phyloP scores from a whole-genome alignment of 2,329 filamentous ascomycete species.

The Aschersonia sp. region DNA sequence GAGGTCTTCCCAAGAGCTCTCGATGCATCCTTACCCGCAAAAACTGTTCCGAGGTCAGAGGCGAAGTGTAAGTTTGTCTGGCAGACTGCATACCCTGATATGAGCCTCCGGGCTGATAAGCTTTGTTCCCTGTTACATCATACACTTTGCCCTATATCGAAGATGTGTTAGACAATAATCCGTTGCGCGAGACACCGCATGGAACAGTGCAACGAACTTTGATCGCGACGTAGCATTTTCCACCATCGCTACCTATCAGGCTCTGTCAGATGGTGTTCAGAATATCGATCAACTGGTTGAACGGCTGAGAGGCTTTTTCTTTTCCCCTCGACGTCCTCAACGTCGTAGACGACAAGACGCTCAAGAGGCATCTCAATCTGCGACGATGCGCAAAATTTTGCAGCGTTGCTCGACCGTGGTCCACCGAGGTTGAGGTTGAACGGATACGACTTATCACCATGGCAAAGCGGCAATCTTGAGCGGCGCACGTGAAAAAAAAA shows the following conservation, averaged over 20 bases:
- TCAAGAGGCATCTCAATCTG: too few relatives aligned
- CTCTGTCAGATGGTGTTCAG: too few relatives aligned
- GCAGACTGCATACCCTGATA: conserved; percentile 57
- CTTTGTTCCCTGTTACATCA: conserved; percentile 80
- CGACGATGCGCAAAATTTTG: too few relatives aligned
- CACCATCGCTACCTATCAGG: conserved; percentile 44
- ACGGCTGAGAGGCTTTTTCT: too few relatives aligned
- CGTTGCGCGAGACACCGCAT: too few relatives aligned
- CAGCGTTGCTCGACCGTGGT: too few relatives aligned
- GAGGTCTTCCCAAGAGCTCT: conserved; percentile 77
- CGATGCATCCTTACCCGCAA: conserved; percentile 92
- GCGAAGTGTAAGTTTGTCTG: neutral
- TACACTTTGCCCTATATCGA: conserved; percentile 67
- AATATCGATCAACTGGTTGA: too few relatives aligned
- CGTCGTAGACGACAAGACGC: too few relatives aligned
- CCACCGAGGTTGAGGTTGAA: too few relatives aligned
- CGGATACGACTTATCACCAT: neutral
- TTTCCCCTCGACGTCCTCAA: too few relatives aligned
- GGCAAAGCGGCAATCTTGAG: neutral
- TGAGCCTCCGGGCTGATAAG: conserved; percentile 67
- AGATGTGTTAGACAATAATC: neutral
- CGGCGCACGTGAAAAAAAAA: neutral
- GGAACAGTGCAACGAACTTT: conserved; percentile 32
- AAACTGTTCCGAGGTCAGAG: conserved; percentile 43
- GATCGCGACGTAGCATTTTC: conserved; percentile 54